A percentile compares a stretch with the other conserved stretches of the same genome.
Evolutionary conservation across 202 grass and related monocot species (phyloP).

Genomic region (Miscanthus sacchariflorus): DNA sequence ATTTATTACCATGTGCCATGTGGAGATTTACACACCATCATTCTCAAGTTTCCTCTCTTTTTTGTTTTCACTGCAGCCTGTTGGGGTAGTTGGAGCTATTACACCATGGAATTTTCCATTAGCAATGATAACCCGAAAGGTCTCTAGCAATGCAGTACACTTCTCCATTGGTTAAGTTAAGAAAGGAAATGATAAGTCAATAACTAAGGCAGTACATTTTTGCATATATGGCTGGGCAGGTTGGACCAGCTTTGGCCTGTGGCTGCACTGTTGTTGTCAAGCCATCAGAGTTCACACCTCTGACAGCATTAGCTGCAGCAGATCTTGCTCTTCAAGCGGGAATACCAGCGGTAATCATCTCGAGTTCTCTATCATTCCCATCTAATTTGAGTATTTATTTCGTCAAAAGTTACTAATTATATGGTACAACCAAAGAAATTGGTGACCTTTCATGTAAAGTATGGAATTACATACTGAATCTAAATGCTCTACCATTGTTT

Average conservation of each 20-base stretch:
- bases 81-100: conserved; percentile 99
- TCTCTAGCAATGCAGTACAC: conserved; percentile 38
- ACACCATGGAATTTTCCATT: conserved; percentile 99
- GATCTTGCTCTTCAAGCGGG: conserved; percentile 98
- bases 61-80: conserved; percentile 62
- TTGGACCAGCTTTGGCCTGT: conserved; percentile 99
- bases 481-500: conserved; percentile 1
- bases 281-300: conserved; percentile 95
- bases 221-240: conserved; percentile 51
- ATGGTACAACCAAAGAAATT: not conserved
- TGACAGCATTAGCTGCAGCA: conserved; percentile 97
- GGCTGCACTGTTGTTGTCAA: conserved; percentile 97
- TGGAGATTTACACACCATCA: not conserved
- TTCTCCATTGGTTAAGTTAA: conserved; percentile 20
- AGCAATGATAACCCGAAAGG: conserved; percentile 99
- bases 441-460: not conserved
- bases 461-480: not conserved
- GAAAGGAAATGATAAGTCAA: conserved; percentile 14
- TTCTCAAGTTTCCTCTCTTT: conserved; percentile 14
- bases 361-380: conserved; percentile 1
- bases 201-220: conserved; percentile 28
- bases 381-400: conserved; percentile 31
- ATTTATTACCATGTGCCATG: not conserved
- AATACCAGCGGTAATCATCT: conserved; percentile 83
- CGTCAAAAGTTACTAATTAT: conserved; percentile 18